Evolutionary conservation across 208 protist species (phyloP).

Genomic region (Leishmania lainsoni): DNA sequence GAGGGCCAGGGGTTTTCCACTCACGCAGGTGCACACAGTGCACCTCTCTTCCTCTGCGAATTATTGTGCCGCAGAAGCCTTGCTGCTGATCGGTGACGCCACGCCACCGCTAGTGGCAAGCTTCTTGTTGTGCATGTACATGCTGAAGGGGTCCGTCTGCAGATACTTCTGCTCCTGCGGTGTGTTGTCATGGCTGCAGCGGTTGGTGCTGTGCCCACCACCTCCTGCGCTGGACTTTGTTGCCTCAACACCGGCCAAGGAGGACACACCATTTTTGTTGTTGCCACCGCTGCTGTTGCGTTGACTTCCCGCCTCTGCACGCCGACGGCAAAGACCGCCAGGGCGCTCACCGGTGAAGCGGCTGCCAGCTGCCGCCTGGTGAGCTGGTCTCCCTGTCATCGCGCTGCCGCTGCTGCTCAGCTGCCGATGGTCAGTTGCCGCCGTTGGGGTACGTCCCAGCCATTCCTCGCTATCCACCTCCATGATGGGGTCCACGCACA

Average conservation of each 20-base stretch:
- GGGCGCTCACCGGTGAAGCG: not conserved
- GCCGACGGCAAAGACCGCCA: conserved; percentile 3
- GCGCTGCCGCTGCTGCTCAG: not conserved
- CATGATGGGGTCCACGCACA: conserved; percentile 1
- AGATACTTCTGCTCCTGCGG: conserved; percentile 48
- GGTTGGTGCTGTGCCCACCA: conserved; percentile 1
- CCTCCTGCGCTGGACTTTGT: not conserved
- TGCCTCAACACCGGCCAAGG: not conserved
- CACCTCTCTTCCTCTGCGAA: not conserved
- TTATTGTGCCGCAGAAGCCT: not conserved
- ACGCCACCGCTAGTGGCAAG: conserved; percentile 4
- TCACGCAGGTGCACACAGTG: not conserved
- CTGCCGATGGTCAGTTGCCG: not conserved
- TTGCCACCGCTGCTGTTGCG: conserved; percentile 1
- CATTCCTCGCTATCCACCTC: conserved; percentile 4
- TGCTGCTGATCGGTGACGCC: not conserved
- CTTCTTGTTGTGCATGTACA: conserved; percentile 55
- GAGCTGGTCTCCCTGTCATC: not conserved
- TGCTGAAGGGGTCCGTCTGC: conserved; percentile 52
- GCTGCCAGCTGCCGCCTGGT: not conserved
- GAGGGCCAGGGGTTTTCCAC: not conserved
- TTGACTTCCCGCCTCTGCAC: not conserved
- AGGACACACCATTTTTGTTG: conserved; percentile 1
- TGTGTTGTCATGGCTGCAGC: conserved; percentile 47
- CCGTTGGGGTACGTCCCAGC: not conserved